These are phyloP conservation scores for Sporisorium sorghi DNA, from an alignment of 1,284 basidiomycete genomes.

Conservation along the genomic window DNA sequence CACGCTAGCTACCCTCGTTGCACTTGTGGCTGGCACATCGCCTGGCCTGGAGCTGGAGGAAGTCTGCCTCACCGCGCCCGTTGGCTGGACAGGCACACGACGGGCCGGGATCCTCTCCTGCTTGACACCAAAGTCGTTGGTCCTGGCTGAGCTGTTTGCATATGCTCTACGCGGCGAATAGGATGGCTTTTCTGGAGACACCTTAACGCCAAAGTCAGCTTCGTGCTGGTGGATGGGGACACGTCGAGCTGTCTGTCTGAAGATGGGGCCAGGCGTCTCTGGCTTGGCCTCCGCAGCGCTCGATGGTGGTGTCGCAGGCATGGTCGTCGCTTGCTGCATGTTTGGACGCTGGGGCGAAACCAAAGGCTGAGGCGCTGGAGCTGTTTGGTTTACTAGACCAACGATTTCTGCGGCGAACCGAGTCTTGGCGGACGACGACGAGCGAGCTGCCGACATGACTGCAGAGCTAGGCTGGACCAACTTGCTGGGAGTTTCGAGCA, in stretches of 20 bases:
- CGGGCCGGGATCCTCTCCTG: conserved; percentile 43
- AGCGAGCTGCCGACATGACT: neutral
- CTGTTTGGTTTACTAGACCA: neutral
- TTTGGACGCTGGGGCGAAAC: conserved; percentile 7
- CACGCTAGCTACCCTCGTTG: conserved; percentile 23
- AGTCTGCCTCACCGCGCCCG: conserved; percentile 6
- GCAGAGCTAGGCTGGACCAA: neutral
- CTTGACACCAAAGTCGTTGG: conserved; percentile 26
- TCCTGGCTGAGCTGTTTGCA: conserved; percentile 36
- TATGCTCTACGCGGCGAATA: conserved; percentile 37
- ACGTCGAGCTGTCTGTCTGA: conserved; percentile 47
- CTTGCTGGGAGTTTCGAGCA: conserved; percentile 9
- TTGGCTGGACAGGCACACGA: conserved; percentile 25
- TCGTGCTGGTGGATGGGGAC: conserved; percentile 50
- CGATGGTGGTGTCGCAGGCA: conserved; percentile 15
- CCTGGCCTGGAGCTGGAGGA: conserved; percentile 12
- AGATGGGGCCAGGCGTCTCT: conserved; percentile 37
- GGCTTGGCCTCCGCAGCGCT: conserved; percentile 3
- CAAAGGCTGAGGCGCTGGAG: neutral
- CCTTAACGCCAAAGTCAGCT: conserved; percentile 49
- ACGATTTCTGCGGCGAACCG: neutral
- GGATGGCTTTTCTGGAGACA: conserved; percentile 39
- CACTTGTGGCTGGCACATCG: neutral
- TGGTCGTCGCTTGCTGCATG: neutral
- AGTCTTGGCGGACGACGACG: conserved; percentile 9